These are phyloP conservation scores for Dendrobium catenatum DNA, from an alignment of 106 monocot genomes.

Conservation along the genomic window DNA sequence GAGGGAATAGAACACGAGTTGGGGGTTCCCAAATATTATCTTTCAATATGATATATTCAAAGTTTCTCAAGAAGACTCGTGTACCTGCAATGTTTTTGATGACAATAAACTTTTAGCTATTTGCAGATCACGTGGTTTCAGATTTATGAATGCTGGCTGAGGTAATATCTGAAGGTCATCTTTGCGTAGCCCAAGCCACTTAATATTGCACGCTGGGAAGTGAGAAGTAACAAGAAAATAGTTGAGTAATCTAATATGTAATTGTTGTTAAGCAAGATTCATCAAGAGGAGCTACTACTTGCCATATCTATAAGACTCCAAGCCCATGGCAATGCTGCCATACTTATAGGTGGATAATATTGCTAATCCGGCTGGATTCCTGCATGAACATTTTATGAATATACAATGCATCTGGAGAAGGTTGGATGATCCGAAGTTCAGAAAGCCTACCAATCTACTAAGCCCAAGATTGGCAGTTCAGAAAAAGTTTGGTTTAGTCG, in stretches of 20 bases:
- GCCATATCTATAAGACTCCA: constrained; percentile 95
- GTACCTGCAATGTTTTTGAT: constrained; percentile 64
- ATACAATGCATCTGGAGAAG: constrained; percentile 1
- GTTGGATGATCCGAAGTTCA: background rate
- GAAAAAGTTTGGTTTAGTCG: constrained; percentile 55
- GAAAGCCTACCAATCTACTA: constrained; percentile 74
- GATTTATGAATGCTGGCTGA: constrained; percentile 29
- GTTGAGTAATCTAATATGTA: background rate
- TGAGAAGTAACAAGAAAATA: background rate
- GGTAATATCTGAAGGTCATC: constrained; percentile 59
- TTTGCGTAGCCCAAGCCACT: constrained; percentile 83
- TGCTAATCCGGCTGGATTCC: constrained; percentile 91
- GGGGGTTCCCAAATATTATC: no score
- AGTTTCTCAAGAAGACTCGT: background rate
- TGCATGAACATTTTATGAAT: constrained; percentile 20
- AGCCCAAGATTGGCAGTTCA: constrained; percentile 57
- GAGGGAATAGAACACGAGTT: no score
- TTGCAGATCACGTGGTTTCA: constrained; percentile 68
- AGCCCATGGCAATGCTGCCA: constrained; percentile 83
- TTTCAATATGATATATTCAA: no score
- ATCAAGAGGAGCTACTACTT: constrained; percentile 3
- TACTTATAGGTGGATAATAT: constrained; percentile 89
- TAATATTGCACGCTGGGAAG: constrained; percentile 83
- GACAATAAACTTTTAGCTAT: constrained; percentile 79
- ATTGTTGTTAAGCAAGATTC: background rate